phyloP scores from a whole-genome alignment of 2,329 filamentous ascomycete species.

The Nothopassalora personata region DNA sequence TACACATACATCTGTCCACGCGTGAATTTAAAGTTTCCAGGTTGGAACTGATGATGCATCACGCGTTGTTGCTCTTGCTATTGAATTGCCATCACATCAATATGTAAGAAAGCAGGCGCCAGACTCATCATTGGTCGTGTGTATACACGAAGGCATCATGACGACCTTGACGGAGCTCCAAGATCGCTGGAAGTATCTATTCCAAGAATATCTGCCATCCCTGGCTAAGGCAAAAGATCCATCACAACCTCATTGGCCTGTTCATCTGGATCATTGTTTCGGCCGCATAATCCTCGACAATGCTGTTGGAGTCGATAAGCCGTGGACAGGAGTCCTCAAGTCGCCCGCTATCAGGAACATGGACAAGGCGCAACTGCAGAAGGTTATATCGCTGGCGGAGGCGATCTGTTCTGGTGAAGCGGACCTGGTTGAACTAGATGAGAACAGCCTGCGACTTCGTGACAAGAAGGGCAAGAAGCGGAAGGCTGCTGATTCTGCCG shows the following conservation, averaged over 20 bases:
- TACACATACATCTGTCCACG: neutral
- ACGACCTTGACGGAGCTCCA: conserved; percentile 15
- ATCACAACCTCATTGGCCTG: conserved; percentile 39
- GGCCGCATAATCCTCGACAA: conserved; percentile 44
- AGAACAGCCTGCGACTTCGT: conserved; percentile 37
- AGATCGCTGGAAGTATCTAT: conserved; percentile 26
- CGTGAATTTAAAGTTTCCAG: neutral
- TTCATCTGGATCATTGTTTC: conserved; percentile 42
- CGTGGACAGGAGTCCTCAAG: conserved; percentile 41
- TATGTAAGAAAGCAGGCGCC: neutral
- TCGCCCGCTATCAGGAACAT: conserved; percentile 43
- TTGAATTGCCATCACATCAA: neutral
- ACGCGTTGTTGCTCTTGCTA: conserved; percentile 5
- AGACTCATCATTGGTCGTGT: neutral
- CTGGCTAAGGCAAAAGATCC: conserved; percentile 28
- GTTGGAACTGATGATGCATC: neutral
- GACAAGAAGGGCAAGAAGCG: conserved; percentile 32
- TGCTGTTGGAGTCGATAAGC: conserved; percentile 35
- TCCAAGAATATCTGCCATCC: conserved; percentile 25
- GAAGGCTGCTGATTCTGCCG: conserved; percentile 2
- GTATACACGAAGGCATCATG: conserved; percentile 1
- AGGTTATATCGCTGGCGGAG: conserved; percentile 37
- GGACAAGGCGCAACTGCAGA: conserved; percentile 34
- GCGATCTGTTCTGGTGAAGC: conserved; percentile 35
- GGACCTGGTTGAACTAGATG: conserved; percentile 37